A percentile compares a stretch with the other conserved stretches of the same genome.
Evolutionary conservation across 2,329 filamentous ascomycete species (phyloP).

Genomic region (Conoideocrella luteorostrata): DNA sequence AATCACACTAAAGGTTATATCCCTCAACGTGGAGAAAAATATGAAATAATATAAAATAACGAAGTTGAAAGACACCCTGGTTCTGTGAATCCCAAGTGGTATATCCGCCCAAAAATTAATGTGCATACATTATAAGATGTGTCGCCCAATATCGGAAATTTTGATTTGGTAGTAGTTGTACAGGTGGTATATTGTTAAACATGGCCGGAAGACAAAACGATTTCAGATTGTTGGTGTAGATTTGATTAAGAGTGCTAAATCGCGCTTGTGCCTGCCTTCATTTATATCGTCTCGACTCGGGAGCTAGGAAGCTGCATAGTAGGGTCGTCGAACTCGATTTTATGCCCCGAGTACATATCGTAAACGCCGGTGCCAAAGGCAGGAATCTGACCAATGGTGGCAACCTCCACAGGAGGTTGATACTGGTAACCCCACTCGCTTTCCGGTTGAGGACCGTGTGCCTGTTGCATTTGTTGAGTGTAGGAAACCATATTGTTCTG

Average conservation of each 20-base stretch:
- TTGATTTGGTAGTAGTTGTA: neutral
- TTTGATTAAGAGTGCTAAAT: neutral
- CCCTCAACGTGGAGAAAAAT: neutral
- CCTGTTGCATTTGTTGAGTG: constrained; percentile 34
- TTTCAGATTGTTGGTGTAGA: neutral
- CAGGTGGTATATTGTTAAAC: constrained; percentile 1
- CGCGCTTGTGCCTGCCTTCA: no score
- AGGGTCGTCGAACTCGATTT: constrained; percentile 52
- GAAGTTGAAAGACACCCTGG: constrained; percentile 12
- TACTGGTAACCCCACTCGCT: constrained; percentile 52
- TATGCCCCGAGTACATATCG: constrained; percentile 44
- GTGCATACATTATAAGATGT: constrained; percentile 5
- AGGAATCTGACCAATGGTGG: constrained; percentile 46
- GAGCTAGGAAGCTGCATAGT: constrained; percentile 54
- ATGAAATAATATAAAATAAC: neutral
- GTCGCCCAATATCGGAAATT: neutral
- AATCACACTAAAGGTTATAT: neutral
- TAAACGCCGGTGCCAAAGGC: constrained; percentile 44
- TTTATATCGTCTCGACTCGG: constrained; percentile 46
- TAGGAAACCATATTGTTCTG: constrained; percentile 36
- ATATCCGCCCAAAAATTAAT: constrained; percentile 20
- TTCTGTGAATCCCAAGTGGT: constrained; percentile 24
- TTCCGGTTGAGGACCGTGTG: constrained; percentile 33
- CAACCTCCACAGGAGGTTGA: constrained; percentile 50
- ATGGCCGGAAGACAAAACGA: neutral